A percentile compares a stretch with the other conserved stretches of the same genome.
phyloP scores from a whole-genome alignment of 75 land plant species.

The Selaginella moellendorffii region DNA sequence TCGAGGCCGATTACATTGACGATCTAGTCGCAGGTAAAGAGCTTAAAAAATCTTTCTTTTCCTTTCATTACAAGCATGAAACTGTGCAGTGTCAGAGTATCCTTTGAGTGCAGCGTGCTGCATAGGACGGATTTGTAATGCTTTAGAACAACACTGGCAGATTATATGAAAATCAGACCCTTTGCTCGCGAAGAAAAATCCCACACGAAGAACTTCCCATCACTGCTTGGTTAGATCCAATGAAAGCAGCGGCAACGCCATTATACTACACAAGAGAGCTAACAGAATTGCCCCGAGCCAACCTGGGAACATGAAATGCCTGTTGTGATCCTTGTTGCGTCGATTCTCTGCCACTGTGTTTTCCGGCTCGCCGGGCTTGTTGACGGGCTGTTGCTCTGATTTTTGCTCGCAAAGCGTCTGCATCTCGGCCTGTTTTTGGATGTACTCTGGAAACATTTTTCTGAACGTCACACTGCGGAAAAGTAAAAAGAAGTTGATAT shows the following conservation, averaged over 20 bases:
- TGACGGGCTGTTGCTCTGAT: conserved; percentile 9
- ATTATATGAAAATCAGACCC: conserved; percentile 31
- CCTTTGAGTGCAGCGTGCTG: conserved; percentile 80
- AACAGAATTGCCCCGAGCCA: conserved; percentile 55
- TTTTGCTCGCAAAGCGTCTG: conserved; percentile 27
- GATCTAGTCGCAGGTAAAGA: conserved; percentile 66
- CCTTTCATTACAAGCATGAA: neutral
- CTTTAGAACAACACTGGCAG: conserved; percentile 47
- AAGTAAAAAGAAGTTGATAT: neutral
- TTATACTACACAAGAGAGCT: conserved; percentile 60
- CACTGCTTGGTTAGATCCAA: conserved; percentile 8
- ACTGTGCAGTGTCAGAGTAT: conserved; percentile 57
- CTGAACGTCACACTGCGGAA: conserved; percentile 49
- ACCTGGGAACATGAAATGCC: conserved; percentile 33
- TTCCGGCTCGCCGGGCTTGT: conserved; percentile 10
- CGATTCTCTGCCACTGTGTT: conserved; percentile 9
- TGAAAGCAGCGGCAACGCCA: conserved; percentile 81
- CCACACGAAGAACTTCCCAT: too few species aligned
- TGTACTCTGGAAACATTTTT: conserved; percentile 84
- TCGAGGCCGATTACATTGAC: conserved; percentile 51
- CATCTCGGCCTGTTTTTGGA: conserved; percentile 50
- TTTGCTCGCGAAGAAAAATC: too few species aligned
- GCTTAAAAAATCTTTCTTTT: too few species aligned
- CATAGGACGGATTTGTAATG: conserved; percentile 45
- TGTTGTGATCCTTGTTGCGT: conserved; percentile 24